Evolutionary conservation across 768 basidiomycete genomes (phyloP), one percentile per base, ranked within the genome.

Genomic region (Mycena galericulata): DNA sequence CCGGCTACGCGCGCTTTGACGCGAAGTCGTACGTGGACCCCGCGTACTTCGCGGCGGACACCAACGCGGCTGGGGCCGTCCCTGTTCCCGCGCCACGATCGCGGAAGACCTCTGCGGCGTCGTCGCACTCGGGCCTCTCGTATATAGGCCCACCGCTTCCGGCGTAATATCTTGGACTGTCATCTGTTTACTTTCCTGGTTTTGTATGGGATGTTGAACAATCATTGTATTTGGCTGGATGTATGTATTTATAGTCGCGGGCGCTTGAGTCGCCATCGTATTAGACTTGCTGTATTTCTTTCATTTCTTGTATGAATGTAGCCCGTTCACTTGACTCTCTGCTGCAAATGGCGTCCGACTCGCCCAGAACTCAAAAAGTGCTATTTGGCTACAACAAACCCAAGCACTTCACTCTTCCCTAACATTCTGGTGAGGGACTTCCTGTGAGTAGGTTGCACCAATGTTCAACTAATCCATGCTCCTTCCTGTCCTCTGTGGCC

Each of bases 21-120:
- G 46, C 67, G 4, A 15, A 30, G 26, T 26, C 70, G 59, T 72
- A 72, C 27, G 59, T 62, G 22, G 70, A 72, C 45, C 70, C 70
- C 11, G 70, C 70, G 32, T 72, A 51, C 24, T 72, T 51, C 27
- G 70, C 61, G 14, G 63, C 69, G 59, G 67, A 62, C 15, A 51
- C 62, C 18, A 36, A 26, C 22, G 57, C 20, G 30, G 40, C 62
- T 43, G 14, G 46, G 9, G 60, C 69, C 0, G 34, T 56, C 17
- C 56, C 55, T 34, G 43, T 54, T 49, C 60, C 34, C 14, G 34
- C 8, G 8, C 14, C 34, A 36, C 34, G 34, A 14, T 36, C 61
- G 56, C 54, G 69, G 7, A 3, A 60, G 40, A 29, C 61, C 69
- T 1, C n/a, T n/a, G n/a, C n/a, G n/a, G 47, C 12, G 18, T 63